phyloP scores from a whole-genome alignment of 805 yeast species.

The Komagataella pastoris region DNA sequence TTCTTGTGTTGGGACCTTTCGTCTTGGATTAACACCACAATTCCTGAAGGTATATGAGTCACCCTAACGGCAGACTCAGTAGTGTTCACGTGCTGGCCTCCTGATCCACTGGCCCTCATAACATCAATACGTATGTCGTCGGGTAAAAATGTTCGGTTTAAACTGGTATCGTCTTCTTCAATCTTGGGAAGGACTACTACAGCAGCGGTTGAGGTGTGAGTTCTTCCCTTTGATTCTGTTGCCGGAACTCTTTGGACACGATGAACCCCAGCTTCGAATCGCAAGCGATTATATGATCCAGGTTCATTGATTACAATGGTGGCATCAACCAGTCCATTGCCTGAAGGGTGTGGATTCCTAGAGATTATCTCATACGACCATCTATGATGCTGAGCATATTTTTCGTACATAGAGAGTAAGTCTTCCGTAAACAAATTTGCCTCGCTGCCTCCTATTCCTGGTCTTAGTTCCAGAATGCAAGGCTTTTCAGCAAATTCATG shows the following conservation, averaged over 20 bases:
- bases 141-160: constrained; percentile 64
- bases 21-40: constrained; percentile 83
- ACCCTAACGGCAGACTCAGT: constrained; percentile 94
- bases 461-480: constrained; percentile 74
- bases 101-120: constrained; percentile 96
- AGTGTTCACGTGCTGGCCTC: constrained; percentile 96
- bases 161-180: constrained; percentile 36
- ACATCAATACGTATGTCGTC: constrained; percentile 89
- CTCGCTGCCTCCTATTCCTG: constrained; percentile 95
- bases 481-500: constrained; percentile 66
- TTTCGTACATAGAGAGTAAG: constrained; percentile 67
- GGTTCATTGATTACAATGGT: constrained; percentile 59
- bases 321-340: constrained; percentile 66
- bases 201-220: constrained; percentile 94
- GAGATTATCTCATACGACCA: constrained; percentile 63
- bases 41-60: constrained; percentile 86
- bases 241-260: constrained; percentile 90
- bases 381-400: constrained; percentile 45
- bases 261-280: constrained; percentile 92
- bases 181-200: constrained; percentile 85
- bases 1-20: constrained; percentile 91
- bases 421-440: constrained; percentile 82
- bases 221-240: constrained; percentile 87
- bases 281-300: constrained; percentile 60
- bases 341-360: constrained; percentile 38